Evolutionary conservation across 305 asterid genomes (phyloP).

Genomic region (Fraxinus baroniana): DNA sequence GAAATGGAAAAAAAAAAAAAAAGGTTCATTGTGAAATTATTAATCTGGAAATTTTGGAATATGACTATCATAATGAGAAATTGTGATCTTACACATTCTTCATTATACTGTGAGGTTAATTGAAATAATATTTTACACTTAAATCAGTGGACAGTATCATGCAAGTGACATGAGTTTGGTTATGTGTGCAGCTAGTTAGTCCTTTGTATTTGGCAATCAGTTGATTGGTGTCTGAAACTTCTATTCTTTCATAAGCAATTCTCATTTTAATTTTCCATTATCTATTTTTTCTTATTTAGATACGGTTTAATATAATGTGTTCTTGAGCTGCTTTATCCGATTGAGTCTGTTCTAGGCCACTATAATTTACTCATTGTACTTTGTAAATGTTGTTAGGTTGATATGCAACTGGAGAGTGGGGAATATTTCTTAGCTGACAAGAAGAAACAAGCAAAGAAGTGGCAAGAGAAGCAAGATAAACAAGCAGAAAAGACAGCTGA

Average conservation of each 20-base stretch:
- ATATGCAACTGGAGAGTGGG: constrained; percentile 79
- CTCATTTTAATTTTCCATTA: neutral
- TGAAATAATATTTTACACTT: neutral
- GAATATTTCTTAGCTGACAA: constrained; percentile 75
- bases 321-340: neutral
- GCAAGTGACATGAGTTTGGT: neutral
- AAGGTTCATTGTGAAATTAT: neutral
- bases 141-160: neutral
- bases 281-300: neutral
- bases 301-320: neutral
- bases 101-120: neutral
- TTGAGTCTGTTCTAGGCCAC: neutral
- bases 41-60: neutral
- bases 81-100: neutral
- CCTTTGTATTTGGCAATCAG: neutral
- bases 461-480: constrained; percentile 87
- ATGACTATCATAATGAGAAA: neutral
- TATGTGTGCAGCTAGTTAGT: neutral
- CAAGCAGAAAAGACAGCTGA: constrained; percentile 73
- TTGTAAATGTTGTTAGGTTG: constrained; percentile 53
- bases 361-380: neutral
- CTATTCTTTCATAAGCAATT: neutral
- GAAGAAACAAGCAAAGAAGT: constrained; percentile 76
- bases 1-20: neutral
- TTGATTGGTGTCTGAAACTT: neutral